A percentile compares a stretch with the other conserved stretches of the same genome.
These are phyloP conservation scores for Nicotiana paniculata DNA, from an alignment of 257 asterid species.

Conservation along the genomic window DNA sequence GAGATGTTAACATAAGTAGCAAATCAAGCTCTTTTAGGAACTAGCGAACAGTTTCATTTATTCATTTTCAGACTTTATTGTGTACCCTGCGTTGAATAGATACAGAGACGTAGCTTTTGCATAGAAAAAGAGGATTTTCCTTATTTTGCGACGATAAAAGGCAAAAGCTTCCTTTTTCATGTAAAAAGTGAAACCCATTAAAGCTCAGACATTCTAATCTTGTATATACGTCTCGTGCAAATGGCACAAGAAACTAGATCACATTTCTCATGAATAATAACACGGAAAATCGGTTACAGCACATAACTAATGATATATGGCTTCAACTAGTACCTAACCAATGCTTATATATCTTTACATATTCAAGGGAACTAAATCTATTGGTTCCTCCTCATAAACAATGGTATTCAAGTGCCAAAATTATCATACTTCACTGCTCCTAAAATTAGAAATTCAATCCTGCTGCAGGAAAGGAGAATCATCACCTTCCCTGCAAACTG, in stretches of 20 bases:
- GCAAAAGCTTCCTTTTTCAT: background rate
- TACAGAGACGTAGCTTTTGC: background rate
- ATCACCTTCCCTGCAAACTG: conserved; percentile 63
- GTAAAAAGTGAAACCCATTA: background rate
- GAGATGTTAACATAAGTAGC: background rate
- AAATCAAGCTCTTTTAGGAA: background rate
- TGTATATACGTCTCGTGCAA: background rate
- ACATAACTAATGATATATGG: background rate
- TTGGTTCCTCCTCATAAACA: background rate
- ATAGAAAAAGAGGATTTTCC: background rate
- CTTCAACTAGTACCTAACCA: background rate
- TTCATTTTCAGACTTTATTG: background rate
- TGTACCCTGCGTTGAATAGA: background rate
- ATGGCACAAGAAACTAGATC: background rate
- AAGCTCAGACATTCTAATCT: background rate
- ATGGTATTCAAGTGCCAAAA: background rate
- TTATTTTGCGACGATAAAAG: background rate
- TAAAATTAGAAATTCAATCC: conserved; percentile 7
- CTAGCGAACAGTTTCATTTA: background rate
- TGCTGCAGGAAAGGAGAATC: background rate
- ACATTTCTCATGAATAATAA: background rate
- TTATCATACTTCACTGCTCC: background rate
- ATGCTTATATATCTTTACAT: background rate
- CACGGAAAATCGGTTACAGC: background rate
- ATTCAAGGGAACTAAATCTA: background rate